Percentiles rank a stretch among this genome's conserved stretches.
phyloP scores from a whole-genome alignment of 169 alveolate species.

The Plasmodium berghei region DNA sequence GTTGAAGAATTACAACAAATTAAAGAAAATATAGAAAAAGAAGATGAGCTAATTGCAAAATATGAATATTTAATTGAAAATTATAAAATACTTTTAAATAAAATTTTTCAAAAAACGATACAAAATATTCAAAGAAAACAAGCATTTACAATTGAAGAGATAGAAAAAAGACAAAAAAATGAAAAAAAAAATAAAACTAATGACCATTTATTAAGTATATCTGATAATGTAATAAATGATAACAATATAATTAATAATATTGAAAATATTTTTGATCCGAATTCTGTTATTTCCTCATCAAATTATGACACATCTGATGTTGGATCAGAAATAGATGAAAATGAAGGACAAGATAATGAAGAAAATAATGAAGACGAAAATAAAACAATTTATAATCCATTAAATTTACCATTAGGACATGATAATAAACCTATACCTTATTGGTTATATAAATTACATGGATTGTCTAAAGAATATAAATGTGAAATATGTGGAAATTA shows the following conservation, averaged over 20 bases:
- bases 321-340: conserved; percentile 45
- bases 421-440: conserved; percentile 99
- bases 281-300: conserved; percentile 80
- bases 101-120: conserved; percentile 90
- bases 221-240: conserved; percentile 1
- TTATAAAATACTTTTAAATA: conserved; percentile 88
- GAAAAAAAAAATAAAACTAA: conserved; percentile 13
- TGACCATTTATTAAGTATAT: conserved; percentile 26
- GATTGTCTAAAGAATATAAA: conserved; percentile 97
- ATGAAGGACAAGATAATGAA: conserved; percentile 60
- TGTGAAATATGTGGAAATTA: conserved; percentile 99
- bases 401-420: conserved; percentile 98
- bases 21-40: conserved; percentile 73
- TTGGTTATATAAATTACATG: conserved; percentile 99
- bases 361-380: conserved; percentile 91
- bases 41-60: conserved; percentile 87
- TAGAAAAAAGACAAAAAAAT: conserved; percentile 29
- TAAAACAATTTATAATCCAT: conserved; percentile 96
- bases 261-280: conserved; percentile 52
- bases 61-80: conserved; percentile 88
- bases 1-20: conserved; percentile 83
- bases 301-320: conserved; percentile 80
- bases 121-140: conserved; percentile 91
- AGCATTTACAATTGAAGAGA: conserved; percentile 76
- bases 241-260: conserved; percentile 18